Evolutionary conservation across 2,329 filamentous ascomycete species (phyloP).

Genomic region (Dactylellina drechsleri): DNA sequence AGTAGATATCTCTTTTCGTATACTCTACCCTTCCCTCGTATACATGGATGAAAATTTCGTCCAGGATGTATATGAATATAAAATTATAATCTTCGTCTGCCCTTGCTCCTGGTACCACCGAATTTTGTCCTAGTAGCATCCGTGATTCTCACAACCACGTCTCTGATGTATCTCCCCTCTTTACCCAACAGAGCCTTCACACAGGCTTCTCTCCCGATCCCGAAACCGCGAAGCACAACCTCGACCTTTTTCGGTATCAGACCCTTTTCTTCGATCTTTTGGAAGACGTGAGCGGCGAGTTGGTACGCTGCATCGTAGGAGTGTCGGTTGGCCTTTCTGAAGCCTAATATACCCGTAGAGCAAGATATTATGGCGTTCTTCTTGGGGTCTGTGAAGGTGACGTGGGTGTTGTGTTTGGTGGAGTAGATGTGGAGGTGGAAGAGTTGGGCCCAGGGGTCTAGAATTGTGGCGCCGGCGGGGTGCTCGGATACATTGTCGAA

Average conservation of each 20-base stretch:
- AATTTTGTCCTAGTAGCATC: constrained; percentile 94
- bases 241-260: constrained; percentile 80
- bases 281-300: constrained; percentile 82
- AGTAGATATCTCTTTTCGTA: constrained; percentile 19
- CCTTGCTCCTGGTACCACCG: constrained; percentile 87
- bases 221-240: constrained; percentile 85
- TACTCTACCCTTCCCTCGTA: not conserved
- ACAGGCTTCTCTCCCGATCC: constrained; percentile 84
- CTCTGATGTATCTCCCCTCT: constrained; percentile 80
- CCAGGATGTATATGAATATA: not conserved
- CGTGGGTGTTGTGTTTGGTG: constrained; percentile 93
- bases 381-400: constrained; percentile 87
- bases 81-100: constrained; percentile 75
- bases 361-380: constrained; percentile 81
- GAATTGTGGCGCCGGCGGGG: constrained; percentile 38
- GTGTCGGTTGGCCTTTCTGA: constrained; percentile 80
- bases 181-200: constrained; percentile 87
- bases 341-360: constrained; percentile 89
- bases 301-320: constrained; percentile 94
- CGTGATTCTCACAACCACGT: constrained; percentile 79
- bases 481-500: constrained; percentile 2
- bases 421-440: constrained; percentile 88
- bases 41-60: not conserved
- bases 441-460: constrained; percentile 31
- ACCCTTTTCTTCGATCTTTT: constrained; percentile 82